Conservation (phyloP, 371 early-diverging fungal species). For the Mucor mucedo region DNA sequence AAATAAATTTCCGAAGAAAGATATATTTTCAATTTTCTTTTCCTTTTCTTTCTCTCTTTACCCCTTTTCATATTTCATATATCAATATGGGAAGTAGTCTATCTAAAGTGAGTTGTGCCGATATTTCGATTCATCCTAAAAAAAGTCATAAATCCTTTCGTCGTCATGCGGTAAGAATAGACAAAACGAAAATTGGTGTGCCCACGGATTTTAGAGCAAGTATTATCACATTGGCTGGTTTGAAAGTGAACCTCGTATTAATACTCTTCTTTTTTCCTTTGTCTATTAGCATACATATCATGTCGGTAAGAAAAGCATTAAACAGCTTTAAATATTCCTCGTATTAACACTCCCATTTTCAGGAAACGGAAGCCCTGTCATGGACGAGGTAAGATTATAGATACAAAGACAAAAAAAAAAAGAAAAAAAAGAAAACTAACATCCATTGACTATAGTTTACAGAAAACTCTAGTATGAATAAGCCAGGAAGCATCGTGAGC, state of each 20-base stretch:
- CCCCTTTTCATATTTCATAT: conserved; percentile 4
- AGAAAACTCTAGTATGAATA: not conserved
- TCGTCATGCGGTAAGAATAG: conserved; percentile 24
- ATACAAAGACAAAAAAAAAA: not conserved
- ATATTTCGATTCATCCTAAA: conserved; percentile 16
- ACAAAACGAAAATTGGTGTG: conserved; percentile 36
- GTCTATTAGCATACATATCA: conserved; percentile 37
- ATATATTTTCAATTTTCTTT: not conserved
- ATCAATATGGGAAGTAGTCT: conserved; percentile 34
- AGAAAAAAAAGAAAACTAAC: not conserved
- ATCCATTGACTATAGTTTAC: not conserved
- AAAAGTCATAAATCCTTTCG: conserved; percentile 20
- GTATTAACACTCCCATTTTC: not conserved
- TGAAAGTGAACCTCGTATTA: not conserved
- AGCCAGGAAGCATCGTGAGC: conserved; percentile 6
- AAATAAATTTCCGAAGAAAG: conserved; percentile 18
- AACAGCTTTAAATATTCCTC: not conserved
- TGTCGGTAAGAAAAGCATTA: conserved; percentile 32
- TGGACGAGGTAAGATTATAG: conserved; percentile 12
- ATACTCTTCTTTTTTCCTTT: not conserved
- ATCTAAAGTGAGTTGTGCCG: conserved; percentile 37
- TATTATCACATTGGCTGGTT: not conserved
- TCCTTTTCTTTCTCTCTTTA: not conserved
- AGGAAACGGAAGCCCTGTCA: conserved; percentile 22
- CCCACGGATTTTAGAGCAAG: conserved; percentile 45